A percentile compares a stretch with the other conserved stretches of the same genome.
Conservation (phyloP, 176 grass and related monocot species). For the Raddia guianensis region DNA sequence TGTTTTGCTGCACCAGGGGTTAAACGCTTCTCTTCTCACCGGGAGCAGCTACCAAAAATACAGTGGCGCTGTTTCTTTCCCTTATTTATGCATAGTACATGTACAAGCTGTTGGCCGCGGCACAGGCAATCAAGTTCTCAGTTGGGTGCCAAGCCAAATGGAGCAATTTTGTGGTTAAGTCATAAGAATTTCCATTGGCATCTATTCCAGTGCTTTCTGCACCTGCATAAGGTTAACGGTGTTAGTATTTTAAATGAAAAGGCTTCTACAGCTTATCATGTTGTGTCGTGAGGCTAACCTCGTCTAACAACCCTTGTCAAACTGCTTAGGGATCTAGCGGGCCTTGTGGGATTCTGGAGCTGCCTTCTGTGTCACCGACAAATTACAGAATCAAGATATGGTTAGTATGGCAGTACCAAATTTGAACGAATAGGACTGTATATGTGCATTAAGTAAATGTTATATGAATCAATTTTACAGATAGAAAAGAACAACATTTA, state of each 20-base stretch:
- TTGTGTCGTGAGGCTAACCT: conserved; percentile 52
- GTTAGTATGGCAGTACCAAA: neutral
- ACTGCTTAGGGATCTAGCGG: conserved; percentile 58
- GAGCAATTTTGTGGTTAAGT: conserved; percentile 83
- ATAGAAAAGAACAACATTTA: neutral
- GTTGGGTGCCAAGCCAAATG: conserved; percentile 94
- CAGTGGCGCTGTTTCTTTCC: conserved; percentile 26
- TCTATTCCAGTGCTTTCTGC: conserved; percentile 63
- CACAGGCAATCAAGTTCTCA: conserved; percentile 90
- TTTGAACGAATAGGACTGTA: neutral
- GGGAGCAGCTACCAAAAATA: conserved; percentile 56
- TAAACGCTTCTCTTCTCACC: conserved; percentile 42
- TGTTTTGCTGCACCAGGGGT: conserved; percentile 49
- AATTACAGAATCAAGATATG: conserved; percentile 18
- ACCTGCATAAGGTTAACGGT: conserved; percentile 47
- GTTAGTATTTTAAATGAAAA: conserved; percentile 32
- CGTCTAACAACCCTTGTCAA: conserved; percentile 70
- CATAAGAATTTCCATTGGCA: conserved; percentile 74
- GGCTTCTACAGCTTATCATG: conserved; percentile 27
- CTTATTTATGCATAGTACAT: conserved; percentile 86
- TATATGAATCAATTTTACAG: conserved; percentile 13
- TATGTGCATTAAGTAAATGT: neutral
- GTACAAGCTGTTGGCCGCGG: conserved; percentile 94
- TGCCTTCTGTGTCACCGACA: conserved; percentile 63
- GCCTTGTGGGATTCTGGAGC: conserved; percentile 59